Evolutionary conservation across 148 eudicot species (phyloP).

Genomic region (Agrostemma githago): DNA sequence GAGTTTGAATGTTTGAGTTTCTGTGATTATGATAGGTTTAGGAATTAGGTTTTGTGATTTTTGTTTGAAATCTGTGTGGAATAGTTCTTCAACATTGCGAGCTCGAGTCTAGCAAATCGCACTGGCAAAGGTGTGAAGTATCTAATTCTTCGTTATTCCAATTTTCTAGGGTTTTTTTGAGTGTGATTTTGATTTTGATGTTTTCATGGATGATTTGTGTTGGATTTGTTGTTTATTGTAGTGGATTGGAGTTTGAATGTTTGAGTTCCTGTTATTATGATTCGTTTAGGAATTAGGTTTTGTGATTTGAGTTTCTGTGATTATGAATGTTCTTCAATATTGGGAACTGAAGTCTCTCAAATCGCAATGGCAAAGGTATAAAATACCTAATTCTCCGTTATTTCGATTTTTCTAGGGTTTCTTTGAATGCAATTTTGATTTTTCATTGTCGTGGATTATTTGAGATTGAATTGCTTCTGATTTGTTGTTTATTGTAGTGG

Average conservation of each 20-base stretch:
- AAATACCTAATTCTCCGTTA: no score
- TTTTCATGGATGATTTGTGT: background rate
- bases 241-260: background rate
- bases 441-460: background rate
- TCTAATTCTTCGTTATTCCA: slow-evolving; percentile 17
- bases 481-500: background rate
- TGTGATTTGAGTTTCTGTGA: background rate
- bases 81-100: slow-evolving; percentile 58
- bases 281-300: background rate
- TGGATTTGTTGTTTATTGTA: background rate
- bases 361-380: no score
- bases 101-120: slow-evolving; percentile 71
- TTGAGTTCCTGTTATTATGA: background rate
- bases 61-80: no score
- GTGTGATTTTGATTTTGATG: background rate
- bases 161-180: slow-evolving; percentile 18
- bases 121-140: slow-evolving; percentile 50
- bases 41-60: no score
- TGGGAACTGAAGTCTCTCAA: no score
- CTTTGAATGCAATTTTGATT: no score
- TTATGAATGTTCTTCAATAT: background rate
- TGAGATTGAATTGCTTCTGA: background rate
- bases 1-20: no score
- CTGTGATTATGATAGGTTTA: no score
- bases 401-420: no score